These are phyloP conservation scores for Gossypium lobatum DNA, from an alignment of 441 rosid species.

Conservation along the genomic window DNA sequence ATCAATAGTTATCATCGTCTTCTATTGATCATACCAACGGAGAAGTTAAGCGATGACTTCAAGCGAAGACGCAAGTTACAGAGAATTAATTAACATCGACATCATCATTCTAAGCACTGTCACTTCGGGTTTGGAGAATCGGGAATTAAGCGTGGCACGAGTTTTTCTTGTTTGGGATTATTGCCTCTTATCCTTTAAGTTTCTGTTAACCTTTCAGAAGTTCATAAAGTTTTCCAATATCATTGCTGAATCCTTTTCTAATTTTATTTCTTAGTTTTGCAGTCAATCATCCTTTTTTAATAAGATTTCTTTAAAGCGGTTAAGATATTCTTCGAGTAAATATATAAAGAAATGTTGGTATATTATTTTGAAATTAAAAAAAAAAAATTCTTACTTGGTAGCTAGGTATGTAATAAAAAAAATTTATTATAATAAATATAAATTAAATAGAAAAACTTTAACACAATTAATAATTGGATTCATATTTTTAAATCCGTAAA, in stretches of 20 bases:
- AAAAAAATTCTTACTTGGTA: no score
- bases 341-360: no score
- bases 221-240: not conserved
- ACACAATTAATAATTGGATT: no score
- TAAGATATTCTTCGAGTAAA: no score
- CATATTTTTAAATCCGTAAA: no score
- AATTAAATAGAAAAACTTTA: no score
- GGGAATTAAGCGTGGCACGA: not conserved
- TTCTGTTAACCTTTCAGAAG: no score
- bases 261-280: not conserved
- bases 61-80: not conserved
- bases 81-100: not conserved
- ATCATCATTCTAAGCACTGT: not conserved
- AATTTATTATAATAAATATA: no score
- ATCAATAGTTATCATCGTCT: not conserved
- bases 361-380: no score
- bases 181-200: not conserved
- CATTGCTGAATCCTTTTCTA: not conserved
- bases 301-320: no score
- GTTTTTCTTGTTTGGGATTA: not conserved
- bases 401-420: no score
- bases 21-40: conserved; percentile 1
- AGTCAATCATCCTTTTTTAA: no score
- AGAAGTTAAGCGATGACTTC: not conserved
- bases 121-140: not conserved